Conservation (phyloP, 805 yeast species). For the Kodamaea restingae region DNA sequence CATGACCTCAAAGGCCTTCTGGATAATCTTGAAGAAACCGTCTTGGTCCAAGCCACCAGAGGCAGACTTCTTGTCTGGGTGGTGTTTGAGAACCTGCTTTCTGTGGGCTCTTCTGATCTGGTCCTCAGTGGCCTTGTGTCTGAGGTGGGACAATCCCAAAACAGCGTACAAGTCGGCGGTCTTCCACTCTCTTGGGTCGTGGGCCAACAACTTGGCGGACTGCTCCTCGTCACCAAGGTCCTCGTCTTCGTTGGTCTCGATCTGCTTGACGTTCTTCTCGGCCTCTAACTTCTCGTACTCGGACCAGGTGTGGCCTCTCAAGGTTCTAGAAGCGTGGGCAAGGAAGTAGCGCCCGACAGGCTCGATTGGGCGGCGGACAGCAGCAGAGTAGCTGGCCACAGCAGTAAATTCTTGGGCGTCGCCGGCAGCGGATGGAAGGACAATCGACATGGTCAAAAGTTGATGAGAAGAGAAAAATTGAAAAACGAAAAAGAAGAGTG, state of each 20-base stretch:
- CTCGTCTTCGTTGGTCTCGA: constrained; percentile 60
- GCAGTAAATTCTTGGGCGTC: constrained; percentile 48
- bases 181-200: constrained; percentile 99
- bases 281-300: constrained; percentile 94
- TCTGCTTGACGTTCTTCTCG: constrained; percentile 70
- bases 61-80: constrained; percentile 97
- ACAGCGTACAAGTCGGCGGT: constrained; percentile 94
- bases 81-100: constrained; percentile 92
- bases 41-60: constrained; percentile 86
- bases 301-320: constrained; percentile 98
- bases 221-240: constrained; percentile 75
- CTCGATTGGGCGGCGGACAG: constrained; percentile 80
- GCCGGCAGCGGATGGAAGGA: constrained; percentile 49
- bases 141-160: constrained; percentile 84
- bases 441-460: constrained; percentile 29
- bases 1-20: constrained; percentile 90
- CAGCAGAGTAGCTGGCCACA: constrained; percentile 48
- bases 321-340: constrained; percentile 93
- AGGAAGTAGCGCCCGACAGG: constrained; percentile 95
- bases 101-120: constrained; percentile 97
- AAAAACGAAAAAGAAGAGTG: not conserved
- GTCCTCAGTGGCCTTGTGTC: constrained; percentile 87
- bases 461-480: constrained; percentile 9
- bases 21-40: constrained; percentile 96
- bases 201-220: constrained; percentile 63